These are phyloP conservation scores for Straminergon stramineum DNA, from an alignment of 225 moss, liverwort and hornwort species.

Conservation along the genomic window DNA sequence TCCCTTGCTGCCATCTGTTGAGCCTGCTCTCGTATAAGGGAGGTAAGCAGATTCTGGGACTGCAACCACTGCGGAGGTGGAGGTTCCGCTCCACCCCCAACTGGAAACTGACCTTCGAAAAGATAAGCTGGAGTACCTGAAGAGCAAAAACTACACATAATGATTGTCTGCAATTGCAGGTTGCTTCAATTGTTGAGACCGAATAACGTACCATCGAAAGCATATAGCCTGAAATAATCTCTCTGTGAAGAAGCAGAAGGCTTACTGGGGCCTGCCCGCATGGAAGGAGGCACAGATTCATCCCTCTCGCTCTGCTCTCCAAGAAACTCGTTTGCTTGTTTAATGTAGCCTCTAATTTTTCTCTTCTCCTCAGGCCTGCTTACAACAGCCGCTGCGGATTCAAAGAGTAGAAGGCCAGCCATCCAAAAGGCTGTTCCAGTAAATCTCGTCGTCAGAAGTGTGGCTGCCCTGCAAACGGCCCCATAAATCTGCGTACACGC, in stretches of 20 bases:
- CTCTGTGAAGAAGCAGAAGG: neutral
- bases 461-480: slow-evolving; percentile 74
- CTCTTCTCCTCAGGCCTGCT: slow-evolving; percentile 52
- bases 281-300: slow-evolving; percentile 39
- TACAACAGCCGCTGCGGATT: slow-evolving; percentile 67
- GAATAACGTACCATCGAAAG: neutral
- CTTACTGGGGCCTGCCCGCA: slow-evolving; percentile 88
- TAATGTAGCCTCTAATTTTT: slow-evolving; percentile 47
- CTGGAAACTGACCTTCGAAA: slow-evolving; percentile 84
- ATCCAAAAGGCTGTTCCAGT: slow-evolving; percentile 78
- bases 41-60: slow-evolving; percentile 46
- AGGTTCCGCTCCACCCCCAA: slow-evolving; percentile 63
- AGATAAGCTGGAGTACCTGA: slow-evolving; percentile 67
- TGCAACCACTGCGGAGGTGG: slow-evolving; percentile 75
- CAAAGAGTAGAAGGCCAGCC: slow-evolving; percentile 69
- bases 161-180: neutral
- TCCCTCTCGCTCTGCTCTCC: slow-evolving; percentile 58
- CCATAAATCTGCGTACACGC: slow-evolving; percentile 56
- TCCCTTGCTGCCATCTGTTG: slow-evolving; percentile 35
- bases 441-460: slow-evolving; percentile 71
- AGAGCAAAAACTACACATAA: neutral
- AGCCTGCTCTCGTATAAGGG: slow-evolving; percentile 27
- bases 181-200: neutral
- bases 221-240: neutral
- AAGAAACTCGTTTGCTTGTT: slow-evolving; percentile 66